These are phyloP conservation scores for Phytophthora hybrid DNA, from an alignment of 352 stramenopile genomes.

Conservation along the genomic window DNA sequence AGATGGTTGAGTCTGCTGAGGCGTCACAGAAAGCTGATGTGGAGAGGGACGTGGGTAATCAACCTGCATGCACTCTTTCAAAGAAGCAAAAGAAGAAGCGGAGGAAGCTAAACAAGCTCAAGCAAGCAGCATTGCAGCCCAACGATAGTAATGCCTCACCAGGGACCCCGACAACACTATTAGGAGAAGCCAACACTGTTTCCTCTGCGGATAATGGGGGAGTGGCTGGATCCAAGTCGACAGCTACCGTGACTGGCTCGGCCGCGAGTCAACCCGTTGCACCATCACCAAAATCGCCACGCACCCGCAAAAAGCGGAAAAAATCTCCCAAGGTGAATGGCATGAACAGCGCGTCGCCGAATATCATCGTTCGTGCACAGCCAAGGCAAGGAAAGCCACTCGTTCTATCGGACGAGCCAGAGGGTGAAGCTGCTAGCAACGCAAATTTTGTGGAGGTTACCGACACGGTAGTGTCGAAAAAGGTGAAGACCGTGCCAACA, in stretches of 20 bases:
- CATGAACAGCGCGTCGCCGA: constrained; percentile 12
- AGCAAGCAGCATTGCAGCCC: background rate
- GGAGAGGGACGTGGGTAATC: background rate
- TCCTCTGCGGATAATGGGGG: background rate
- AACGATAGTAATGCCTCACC: background rate
- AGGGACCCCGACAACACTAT: background rate
- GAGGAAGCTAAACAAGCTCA: constrained; percentile 10
- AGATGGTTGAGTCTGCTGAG: background rate
- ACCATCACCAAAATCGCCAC: constrained; percentile 12
- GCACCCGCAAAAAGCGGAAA: constrained; percentile 21
- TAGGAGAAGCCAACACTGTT: background rate
- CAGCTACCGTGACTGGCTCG: background rate
- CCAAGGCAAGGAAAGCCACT: constrained; percentile 20
- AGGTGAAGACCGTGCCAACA: background rate
- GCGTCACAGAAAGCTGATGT: background rate
- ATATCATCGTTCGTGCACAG: background rate
- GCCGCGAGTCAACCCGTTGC: background rate
- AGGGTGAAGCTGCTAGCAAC: background rate
- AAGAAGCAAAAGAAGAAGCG: constrained; percentile 14
- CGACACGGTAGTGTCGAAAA: constrained; percentile 1
- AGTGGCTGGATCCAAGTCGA: background rate
- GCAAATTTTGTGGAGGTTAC: background rate
- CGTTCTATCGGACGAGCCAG: constrained; percentile 9
- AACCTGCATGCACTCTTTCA: background rate
- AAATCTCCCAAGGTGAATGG: constrained; percentile 12